Conservation (phyloP, 139 green algal genomes). For the Chlamydomonas incerta region DNA sequence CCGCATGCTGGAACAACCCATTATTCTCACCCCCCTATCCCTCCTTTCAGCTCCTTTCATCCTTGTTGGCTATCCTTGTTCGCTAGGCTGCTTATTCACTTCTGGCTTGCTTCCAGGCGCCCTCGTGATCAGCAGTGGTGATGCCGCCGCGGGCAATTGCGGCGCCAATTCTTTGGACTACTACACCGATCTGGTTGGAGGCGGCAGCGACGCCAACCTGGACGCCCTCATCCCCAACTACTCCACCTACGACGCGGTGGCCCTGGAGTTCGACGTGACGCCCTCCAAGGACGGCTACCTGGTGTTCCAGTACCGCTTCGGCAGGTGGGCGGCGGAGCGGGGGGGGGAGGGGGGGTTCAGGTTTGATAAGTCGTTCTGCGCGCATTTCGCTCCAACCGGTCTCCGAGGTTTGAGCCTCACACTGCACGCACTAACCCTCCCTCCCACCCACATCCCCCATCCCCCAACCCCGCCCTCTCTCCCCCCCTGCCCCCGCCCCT, state of each 20-base stretch:
- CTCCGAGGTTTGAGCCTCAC: too few species aligned
- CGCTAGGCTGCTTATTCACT: too few species aligned
- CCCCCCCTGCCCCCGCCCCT: not conserved
- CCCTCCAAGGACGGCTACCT: constrained; percentile 12
- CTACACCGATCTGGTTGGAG: not conserved
- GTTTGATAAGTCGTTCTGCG: too few species aligned
- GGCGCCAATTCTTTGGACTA: constrained; percentile 16
- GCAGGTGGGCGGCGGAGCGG: not conserved
- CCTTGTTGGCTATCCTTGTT: too few species aligned
- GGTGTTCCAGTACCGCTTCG: constrained; percentile 40
- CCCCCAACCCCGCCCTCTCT: too few species aligned
- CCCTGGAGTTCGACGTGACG: constrained; percentile 40
- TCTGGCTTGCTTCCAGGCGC: not conserved
- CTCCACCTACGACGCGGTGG: constrained; percentile 34
- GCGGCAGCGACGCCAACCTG: constrained; percentile 33
- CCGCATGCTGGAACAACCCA: not conserved
- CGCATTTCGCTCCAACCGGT: too few species aligned
- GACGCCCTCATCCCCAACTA: constrained; percentile 35
- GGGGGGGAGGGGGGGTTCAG: too few species aligned
- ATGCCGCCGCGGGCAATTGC: not conserved
- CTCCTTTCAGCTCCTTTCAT: too few species aligned
- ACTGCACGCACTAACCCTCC: too few species aligned
- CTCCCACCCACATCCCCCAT: too few species aligned
- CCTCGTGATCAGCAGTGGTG: constrained; percentile 27
- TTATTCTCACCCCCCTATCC: not conserved